Evolutionary conservation across 2,329 filamentous ascomycete genomes (phyloP).

Genomic region (Penicillium oxalicum): DNA sequence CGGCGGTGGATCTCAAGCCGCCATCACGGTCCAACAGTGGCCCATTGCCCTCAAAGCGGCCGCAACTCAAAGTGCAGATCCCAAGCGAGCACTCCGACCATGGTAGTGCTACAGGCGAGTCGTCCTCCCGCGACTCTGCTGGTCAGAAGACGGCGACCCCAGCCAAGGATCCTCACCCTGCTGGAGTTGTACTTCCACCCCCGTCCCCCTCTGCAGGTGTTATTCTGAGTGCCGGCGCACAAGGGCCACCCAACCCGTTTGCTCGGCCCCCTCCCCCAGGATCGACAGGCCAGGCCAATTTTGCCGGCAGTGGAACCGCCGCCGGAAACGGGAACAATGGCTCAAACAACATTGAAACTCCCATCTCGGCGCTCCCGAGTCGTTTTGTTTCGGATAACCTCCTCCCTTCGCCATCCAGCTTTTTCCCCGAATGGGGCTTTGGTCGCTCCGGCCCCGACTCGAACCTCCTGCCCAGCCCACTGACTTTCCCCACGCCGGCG

Average conservation of each 20-base stretch:
- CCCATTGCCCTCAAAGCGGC: constrained; percentile 62
- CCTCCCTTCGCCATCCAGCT: constrained; percentile 82
- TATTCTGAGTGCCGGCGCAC: constrained; percentile 81
- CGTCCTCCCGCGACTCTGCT: constrained; percentile 56
- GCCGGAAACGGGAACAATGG: constrained; percentile 19
- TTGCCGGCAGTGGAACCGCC: constrained; percentile 24
- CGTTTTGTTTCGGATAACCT: constrained; percentile 84
- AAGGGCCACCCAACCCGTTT: constrained; percentile 91
- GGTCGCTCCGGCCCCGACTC: constrained; percentile 57
- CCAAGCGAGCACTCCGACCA: constrained; percentile 80
- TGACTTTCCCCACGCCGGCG: constrained; percentile 83
- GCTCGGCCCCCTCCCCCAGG: constrained; percentile 75
- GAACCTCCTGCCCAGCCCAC: constrained; percentile 83
- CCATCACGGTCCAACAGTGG: constrained; percentile 74
- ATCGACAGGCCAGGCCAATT: constrained; percentile 35
- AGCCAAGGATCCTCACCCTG: constrained; percentile 55
- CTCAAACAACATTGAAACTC: constrained; percentile 56
- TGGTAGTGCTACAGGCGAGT: constrained; percentile 66
- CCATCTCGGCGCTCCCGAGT: constrained; percentile 88
- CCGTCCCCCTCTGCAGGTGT: constrained; percentile 85
- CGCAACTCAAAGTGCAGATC: constrained; percentile 87
- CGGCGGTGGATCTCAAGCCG: constrained; percentile 63
- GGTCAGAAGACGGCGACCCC: constrained; percentile 56
- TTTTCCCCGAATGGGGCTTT: constrained; percentile 89
- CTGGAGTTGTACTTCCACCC: constrained; percentile 76